Evolutionary conservation across 2,329 filamentous ascomycete genomes (phyloP).

Genomic region (Fusarium anguioides): DNA sequence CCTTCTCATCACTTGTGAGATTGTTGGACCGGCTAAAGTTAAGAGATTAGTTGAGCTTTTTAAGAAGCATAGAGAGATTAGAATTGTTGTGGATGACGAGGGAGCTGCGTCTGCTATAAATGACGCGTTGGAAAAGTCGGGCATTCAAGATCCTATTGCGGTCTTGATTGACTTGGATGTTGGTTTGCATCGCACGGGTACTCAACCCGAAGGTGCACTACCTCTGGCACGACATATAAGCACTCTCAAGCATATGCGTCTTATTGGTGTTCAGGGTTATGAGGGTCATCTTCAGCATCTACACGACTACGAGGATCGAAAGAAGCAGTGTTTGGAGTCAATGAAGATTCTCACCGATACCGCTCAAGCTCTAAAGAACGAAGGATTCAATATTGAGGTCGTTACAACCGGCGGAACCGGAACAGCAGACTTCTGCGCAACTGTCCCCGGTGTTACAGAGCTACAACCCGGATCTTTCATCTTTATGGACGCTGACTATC

Average conservation of each 20-base stretch:
- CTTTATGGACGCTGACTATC: conserved; percentile 69
- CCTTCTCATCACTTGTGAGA: conserved; percentile 37
- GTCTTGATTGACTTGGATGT: conserved; percentile 36
- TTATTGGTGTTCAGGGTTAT: conserved; percentile 36
- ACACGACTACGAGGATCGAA: conserved; percentile 27
- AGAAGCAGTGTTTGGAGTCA: conserved; percentile 16
- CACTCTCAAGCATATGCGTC: not conserved
- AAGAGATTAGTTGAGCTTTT: conserved; percentile 27
- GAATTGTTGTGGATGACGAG: conserved; percentile 27
- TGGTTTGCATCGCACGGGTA: conserved; percentile 22
- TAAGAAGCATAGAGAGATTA: conserved; percentile 1
- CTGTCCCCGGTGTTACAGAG: conserved; percentile 62
- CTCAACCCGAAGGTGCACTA: not conserved
- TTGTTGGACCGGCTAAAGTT: conserved; percentile 24
- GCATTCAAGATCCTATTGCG: not conserved
- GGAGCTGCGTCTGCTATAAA: conserved; percentile 25
- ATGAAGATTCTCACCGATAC: conserved; percentile 33
- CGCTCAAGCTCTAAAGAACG: not conserved
- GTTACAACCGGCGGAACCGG: conserved; percentile 37
- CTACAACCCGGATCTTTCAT: conserved; percentile 66
- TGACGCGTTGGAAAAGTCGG: conserved; percentile 3
- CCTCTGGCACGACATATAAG: conserved; percentile 15
- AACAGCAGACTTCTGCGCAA: conserved; percentile 60
- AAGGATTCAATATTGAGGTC: conserved; percentile 17
- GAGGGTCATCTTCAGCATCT: conserved; percentile 36